These are phyloP conservation scores for Lepraria neglecta DNA, from an alignment of 495 filamentous ascomycete species.

Conservation along the genomic window DNA sequence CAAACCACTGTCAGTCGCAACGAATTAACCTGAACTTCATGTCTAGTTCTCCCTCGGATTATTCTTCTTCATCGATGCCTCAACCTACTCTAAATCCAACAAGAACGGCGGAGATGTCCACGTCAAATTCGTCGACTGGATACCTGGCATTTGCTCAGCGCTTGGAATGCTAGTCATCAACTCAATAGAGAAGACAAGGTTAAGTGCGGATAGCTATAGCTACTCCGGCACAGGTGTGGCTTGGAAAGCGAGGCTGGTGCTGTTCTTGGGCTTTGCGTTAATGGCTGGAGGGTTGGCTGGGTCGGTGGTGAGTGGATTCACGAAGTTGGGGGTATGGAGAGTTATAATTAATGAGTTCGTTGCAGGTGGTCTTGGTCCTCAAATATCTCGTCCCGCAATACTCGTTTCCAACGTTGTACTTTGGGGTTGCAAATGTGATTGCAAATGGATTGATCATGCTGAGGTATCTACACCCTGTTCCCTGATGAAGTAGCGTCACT, in stretches of 20 bases:
- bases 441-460: constrained; percentile 83
- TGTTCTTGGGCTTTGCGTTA: constrained; percentile 92
- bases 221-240: constrained; percentile 83
- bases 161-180: constrained; percentile 99
- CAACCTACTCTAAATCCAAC: constrained; percentile 74
- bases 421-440: constrained; percentile 89
- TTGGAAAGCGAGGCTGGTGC: constrained; percentile 91
- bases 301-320: constrained; percentile 52
- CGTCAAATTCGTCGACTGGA: constrained; percentile 97
- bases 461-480: constrained; percentile 46
- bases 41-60: constrained; percentile 89
- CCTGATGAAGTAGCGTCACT: constrained; percentile 21
- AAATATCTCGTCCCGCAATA: constrained; percentile 81
- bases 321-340: neutral
- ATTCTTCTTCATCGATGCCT: constrained; percentile 90
- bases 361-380: constrained; percentile 72
- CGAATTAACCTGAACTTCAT: neutral
- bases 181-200: constrained; percentile 85
- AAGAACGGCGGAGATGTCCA: constrained; percentile 77
- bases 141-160: constrained; percentile 87
- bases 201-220: constrained; percentile 79
- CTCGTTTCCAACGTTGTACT: constrained; percentile 76
- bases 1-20: neutral
- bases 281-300: constrained; percentile 94
- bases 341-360: neutral